Percentiles rank a stretch among this genome's conserved stretches.
These are phyloP conservation scores for Kwoniella shivajii DNA, from an alignment of 1,284 basidiomycete species.

Conservation along the genomic window DNA sequence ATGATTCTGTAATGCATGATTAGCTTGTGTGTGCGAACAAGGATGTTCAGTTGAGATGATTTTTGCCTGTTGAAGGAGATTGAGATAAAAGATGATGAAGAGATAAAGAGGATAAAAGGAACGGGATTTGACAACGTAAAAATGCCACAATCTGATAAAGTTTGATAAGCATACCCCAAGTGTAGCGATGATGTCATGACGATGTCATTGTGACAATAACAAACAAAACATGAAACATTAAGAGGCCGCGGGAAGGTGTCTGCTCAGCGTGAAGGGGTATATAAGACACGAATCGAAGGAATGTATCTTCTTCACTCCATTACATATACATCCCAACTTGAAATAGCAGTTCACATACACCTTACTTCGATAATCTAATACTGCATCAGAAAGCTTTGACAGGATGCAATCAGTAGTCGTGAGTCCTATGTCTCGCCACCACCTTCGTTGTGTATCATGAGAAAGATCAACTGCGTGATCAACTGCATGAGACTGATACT, in stretches of 20 bases:
- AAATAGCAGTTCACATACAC: background rate
- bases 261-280: no score
- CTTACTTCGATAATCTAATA: background rate
- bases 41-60: background rate
- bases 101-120: background rate
- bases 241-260: no score
- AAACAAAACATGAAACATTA: no score
- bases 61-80: no score
- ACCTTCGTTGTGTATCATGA: no score
- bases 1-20: background rate
- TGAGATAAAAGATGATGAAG: background rate
- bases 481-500: background rate
- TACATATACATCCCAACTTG: no score
- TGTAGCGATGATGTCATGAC: slow-evolving; percentile 2
- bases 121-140: background rate
- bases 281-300: no score
- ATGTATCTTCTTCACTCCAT: no score
- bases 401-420: slow-evolving; percentile 30
- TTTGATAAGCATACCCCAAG: background rate
- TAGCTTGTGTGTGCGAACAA: background rate
- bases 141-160: background rate
- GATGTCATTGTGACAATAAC: no score
- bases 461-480: background rate
- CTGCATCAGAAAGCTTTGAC: no score
- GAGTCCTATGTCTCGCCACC: no score